A percentile compares a stretch with the other conserved stretches of the same genome.
Conservation (phyloP, 2,329 filamentous ascomycete genomes). For the Calonectria pseudoreteaudii region DNA sequence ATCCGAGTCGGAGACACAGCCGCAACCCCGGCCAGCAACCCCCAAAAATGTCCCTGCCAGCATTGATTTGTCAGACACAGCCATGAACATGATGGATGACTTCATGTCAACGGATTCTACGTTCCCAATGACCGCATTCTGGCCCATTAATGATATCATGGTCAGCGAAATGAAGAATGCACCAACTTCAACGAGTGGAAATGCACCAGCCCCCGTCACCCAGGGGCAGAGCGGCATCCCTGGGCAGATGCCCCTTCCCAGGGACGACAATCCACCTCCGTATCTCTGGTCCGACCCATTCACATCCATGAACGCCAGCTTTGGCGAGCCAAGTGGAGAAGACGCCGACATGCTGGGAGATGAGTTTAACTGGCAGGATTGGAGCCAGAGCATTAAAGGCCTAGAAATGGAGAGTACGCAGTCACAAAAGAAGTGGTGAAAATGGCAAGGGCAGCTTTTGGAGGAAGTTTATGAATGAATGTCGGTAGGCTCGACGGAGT, state of each 20-base stretch:
- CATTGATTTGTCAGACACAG: conserved; percentile 43
- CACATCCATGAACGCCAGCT: conserved; percentile 43
- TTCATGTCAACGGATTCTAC: conserved; percentile 27
- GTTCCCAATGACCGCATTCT: conserved; percentile 35
- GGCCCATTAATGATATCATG: conserved; percentile 38
- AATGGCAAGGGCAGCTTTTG: not conserved
- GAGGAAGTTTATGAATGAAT: conserved; percentile 12
- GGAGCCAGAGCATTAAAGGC: conserved; percentile 56
- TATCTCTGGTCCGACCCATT: conserved; percentile 57
- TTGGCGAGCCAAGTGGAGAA: conserved; percentile 44
- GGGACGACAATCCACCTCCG: conserved; percentile 52
- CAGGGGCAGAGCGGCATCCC: conserved; percentile 29
- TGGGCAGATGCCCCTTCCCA: conserved; percentile 38
- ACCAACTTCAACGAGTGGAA: not conserved
- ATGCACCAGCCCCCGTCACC: not conserved
- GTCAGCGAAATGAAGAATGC: conserved; percentile 35
- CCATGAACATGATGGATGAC: conserved; percentile 45
- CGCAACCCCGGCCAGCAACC: conserved; percentile 33
- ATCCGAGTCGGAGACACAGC: not conserved
- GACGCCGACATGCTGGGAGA: conserved; percentile 55
- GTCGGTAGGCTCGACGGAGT: conserved; percentile 3
- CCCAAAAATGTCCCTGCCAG: conserved; percentile 30
- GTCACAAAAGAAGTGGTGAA: conserved; percentile 38
- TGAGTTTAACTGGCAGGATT: conserved; percentile 63
- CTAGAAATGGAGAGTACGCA: conserved; percentile 49